These are phyloP conservation scores for Clathrospora elynae DNA, from an alignment of 2,329 filamentous ascomycete genomes.

Conservation along the genomic window DNA sequence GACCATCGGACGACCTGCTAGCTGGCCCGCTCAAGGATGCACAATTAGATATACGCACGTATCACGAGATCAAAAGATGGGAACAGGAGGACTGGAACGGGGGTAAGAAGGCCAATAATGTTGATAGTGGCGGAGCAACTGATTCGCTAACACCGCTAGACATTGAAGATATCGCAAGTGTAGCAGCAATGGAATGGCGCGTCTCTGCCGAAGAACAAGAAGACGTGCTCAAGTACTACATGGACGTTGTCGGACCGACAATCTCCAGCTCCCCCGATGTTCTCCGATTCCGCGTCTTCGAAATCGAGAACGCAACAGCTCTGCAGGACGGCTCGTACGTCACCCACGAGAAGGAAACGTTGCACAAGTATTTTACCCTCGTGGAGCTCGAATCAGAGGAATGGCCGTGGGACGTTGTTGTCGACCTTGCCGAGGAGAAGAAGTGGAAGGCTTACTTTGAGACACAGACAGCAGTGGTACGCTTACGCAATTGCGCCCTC, in stretches of 20 bases:
- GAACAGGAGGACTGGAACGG: constrained; percentile 19
- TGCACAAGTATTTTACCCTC: constrained; percentile 19
- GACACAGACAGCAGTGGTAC: constrained; percentile 15
- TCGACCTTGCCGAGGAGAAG: constrained; percentile 18
- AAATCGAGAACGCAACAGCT: constrained; percentile 16
- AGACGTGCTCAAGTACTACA: constrained; percentile 20
- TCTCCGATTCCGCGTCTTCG: constrained; percentile 22
- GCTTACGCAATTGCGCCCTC: not conserved
- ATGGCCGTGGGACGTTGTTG: constrained; percentile 26
- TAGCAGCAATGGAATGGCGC: constrained; percentile 23
- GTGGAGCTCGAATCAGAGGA: constrained; percentile 23
- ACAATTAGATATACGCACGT: constrained; percentile 20
- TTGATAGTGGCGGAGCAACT: constrained; percentile 7
- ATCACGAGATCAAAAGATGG: constrained; percentile 21
- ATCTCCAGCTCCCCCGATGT: constrained; percentile 17
- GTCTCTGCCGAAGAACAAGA: constrained; percentile 12
- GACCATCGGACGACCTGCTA: constrained; percentile 9
- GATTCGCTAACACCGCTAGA: constrained; percentile 14
- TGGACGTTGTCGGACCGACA: constrained; percentile 9
- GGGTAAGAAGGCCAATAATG: constrained; percentile 6
- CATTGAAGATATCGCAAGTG: constrained; percentile 16
- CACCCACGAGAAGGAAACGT: constrained; percentile 10
- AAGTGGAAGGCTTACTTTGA: constrained; percentile 24
- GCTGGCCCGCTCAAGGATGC: constrained; percentile 8
- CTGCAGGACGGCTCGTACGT: constrained; percentile 4